Percentiles rank a stretch among this genome's conserved stretches.
phyloP scores from a whole-genome alignment of 345 rosid genomes.

The Eucalyptus coolabah region DNA sequence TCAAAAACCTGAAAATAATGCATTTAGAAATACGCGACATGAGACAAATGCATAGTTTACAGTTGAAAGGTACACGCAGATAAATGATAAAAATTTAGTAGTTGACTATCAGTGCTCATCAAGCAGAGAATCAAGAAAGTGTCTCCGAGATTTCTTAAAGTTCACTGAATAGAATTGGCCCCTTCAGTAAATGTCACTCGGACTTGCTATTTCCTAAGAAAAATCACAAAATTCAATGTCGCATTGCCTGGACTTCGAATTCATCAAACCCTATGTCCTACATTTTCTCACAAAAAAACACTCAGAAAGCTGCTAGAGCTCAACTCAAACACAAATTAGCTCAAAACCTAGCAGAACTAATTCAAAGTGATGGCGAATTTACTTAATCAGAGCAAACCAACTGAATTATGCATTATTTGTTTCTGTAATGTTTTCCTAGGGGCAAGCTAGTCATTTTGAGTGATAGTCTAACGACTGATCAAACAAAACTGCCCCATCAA shows the following conservation, averaged over 20 bases:
- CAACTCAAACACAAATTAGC: background rate
- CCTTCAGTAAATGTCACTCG: background rate
- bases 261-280: background rate
- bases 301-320: background rate
- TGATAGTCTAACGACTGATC: background rate
- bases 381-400: background rate
- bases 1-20: conserved; percentile 50
- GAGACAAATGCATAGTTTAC: background rate
- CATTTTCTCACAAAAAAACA: background rate
- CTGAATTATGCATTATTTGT: background rate
- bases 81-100: background rate
- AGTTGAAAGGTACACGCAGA: background rate
- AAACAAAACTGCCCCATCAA: background rate
- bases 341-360: background rate
- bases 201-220: background rate
- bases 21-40: background rate
- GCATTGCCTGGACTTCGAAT: background rate
- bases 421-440: background rate
- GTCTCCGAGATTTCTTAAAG: background rate
- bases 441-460: background rate
- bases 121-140: background rate
- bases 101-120: background rate
- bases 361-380: background rate
- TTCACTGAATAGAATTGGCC: background rate
- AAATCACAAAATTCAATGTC: background rate